Conservation (phyloP, 164 flowering plant genomes). For the Dillenia turbinata region DNA sequence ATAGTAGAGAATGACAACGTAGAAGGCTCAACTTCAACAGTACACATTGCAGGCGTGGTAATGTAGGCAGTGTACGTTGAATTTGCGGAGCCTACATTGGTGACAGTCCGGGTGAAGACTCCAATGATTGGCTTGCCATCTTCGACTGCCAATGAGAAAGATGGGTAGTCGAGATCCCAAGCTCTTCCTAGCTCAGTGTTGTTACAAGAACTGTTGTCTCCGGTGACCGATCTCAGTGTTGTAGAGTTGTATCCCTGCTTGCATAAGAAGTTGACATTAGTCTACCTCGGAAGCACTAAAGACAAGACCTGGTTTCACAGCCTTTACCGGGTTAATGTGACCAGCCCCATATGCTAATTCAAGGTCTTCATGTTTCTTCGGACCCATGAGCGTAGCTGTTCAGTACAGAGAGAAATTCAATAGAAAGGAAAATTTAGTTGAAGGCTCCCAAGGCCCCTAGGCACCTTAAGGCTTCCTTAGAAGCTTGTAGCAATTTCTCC, state of each 20-base stretch:
- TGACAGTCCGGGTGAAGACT: slow-evolving; percentile 39
- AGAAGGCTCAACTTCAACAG: slow-evolving; percentile 26
- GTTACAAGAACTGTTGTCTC: slow-evolving; percentile 27
- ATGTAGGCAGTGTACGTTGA: slow-evolving; percentile 31
- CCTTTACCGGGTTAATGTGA: slow-evolving; percentile 38
- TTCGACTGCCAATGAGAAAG: slow-evolving; percentile 34
- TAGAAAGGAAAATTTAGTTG: too few species aligned
- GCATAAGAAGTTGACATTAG: slow-evolving; percentile 46
- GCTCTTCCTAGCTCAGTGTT: slow-evolving; percentile 23
- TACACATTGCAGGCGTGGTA: slow-evolving; percentile 10
- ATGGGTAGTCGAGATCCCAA: slow-evolving; percentile 55
- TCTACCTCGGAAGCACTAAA: slow-evolving; percentile 37
- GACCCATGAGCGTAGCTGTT: slow-evolving; percentile 29
- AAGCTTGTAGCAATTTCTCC: too few species aligned
- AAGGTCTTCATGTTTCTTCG: slow-evolving; percentile 24
- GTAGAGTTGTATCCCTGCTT: too few species aligned
- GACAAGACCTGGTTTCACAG: slow-evolving; percentile 46
- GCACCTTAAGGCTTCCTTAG: too few species aligned
- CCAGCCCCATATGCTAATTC: too few species aligned
- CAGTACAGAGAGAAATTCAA: not conserved
- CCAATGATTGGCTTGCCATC: slow-evolving; percentile 35
- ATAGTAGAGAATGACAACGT: slow-evolving; percentile 28
- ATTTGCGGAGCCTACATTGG: slow-evolving; percentile 43
- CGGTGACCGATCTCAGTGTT: slow-evolving; percentile 25
- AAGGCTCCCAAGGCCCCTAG: too few species aligned